Evolutionary conservation across 2,329 filamentous ascomycete species (phyloP).

Genomic region (Arthrinium phaeospermum): DNA sequence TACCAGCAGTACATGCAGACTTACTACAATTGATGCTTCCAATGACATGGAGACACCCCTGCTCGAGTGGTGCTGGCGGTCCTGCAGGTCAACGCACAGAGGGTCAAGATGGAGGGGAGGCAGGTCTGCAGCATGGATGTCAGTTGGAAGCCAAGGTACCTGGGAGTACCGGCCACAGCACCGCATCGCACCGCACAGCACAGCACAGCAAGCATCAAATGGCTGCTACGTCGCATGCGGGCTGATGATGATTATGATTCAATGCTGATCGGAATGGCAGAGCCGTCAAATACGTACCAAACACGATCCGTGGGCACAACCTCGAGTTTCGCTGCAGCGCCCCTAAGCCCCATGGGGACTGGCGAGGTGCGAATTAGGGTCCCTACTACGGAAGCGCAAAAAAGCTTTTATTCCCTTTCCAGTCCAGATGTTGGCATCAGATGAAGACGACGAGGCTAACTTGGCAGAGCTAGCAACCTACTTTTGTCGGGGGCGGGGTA

Average conservation of each 20-base stretch:
- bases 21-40: not conserved
- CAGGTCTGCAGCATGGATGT: not conserved
- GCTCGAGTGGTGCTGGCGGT: not conserved
- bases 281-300: not conserved
- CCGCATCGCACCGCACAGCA: no score
- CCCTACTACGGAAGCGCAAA: not conserved
- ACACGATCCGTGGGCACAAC: not conserved
- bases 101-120: not conserved
- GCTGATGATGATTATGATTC: not conserved
- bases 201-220: not conserved
- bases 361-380: conserved; percentile 3
- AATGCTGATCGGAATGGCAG: conserved; percentile 6
- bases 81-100: not conserved
- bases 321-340: not conserved
- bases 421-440: not conserved
- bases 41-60: not conserved
- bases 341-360: not conserved
- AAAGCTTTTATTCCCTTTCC: not conserved
- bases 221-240: no score
- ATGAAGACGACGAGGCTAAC: not conserved
- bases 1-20: not conserved
- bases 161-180: not conserved
- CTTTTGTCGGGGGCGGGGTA: not conserved
- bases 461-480: not conserved
- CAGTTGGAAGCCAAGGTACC: not conserved